Percentiles rank a stretch among this genome's conserved stretches.
Conservation (phyloP, 441 rosid species). For the Syzygium syzygioides region DNA sequence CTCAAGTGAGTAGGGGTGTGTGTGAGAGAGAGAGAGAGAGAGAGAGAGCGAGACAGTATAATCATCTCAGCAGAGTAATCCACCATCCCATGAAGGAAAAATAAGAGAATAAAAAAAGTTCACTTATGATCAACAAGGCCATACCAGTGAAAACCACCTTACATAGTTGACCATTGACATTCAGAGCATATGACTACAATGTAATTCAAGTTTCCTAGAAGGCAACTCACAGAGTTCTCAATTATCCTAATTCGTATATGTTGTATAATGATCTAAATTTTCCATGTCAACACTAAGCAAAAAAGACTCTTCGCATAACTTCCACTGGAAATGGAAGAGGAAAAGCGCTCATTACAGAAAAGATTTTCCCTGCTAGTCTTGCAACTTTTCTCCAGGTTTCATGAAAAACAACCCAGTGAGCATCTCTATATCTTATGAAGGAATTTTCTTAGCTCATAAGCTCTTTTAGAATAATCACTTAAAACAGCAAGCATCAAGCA, state of each 20-base stretch:
- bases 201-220: background rate
- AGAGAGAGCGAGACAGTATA: background rate
- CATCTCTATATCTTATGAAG: background rate
- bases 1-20: background rate
- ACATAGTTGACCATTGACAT: background rate
- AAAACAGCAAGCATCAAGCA: background rate
- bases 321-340: background rate
- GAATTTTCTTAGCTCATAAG: background rate
- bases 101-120: background rate
- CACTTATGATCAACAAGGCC: background rate
- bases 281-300: background rate
- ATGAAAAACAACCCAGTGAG: background rate
- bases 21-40: rapidly evolving
- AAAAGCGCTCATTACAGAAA: background rate
- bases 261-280: background rate
- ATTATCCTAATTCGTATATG: background rate
- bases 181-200: background rate
- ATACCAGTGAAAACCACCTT: background rate
- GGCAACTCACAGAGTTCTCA: background rate
- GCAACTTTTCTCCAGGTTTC: background rate
- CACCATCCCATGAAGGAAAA: background rate
- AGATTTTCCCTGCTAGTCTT: background rate
- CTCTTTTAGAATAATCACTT: background rate
- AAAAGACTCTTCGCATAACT: background rate
- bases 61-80: background rate